A percentile compares a stretch with the other conserved stretches of the same genome.
Evolutionary conservation across 2,329 filamentous ascomycete species (phyloP).

Genomic region (Mycogone perniciosa): DNA sequence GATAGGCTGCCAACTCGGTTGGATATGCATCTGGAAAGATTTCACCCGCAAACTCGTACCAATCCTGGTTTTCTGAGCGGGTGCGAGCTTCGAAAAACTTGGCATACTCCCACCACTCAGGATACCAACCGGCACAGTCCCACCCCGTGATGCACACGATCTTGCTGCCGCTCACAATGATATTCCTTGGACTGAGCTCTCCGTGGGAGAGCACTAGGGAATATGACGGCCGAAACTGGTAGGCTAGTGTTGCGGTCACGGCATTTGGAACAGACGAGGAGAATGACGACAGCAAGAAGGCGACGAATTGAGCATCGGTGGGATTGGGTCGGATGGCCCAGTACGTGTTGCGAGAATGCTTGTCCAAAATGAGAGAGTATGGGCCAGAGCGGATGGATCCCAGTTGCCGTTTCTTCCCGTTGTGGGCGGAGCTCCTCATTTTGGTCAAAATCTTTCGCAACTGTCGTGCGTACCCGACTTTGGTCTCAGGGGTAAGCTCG

Average conservation of each 20-base stretch:
- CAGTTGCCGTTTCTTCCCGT: conserved; percentile 1
- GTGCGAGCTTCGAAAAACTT: conserved; percentile 29
- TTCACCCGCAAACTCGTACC: conserved; percentile 25
- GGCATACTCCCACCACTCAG: conserved; percentile 30
- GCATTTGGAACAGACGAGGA: conserved; percentile 19
- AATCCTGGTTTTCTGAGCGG: conserved; percentile 22
- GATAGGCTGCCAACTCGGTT: conserved; percentile 25
- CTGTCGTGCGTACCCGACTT: conserved; percentile 21
- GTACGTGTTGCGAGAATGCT: conserved; percentile 22
- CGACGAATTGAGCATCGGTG: conserved; percentile 17
- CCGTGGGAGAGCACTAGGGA: conserved; percentile 20
- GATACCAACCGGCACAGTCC: conserved; percentile 28
- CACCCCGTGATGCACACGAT: conserved; percentile 24
- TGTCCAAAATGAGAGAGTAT: conserved; percentile 23
- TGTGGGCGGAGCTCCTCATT: conserved; percentile 15
- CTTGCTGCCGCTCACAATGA: conserved; percentile 20
- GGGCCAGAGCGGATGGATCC: conserved; percentile 16
- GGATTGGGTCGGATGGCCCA: conserved; percentile 21
- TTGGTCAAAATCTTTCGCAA: conserved; percentile 21
- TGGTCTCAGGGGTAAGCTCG: conserved; percentile 16
- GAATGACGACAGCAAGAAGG: conserved; percentile 22
- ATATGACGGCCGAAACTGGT: conserved; percentile 15
- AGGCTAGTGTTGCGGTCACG: conserved; percentile 18
- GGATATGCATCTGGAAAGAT: conserved; percentile 22
- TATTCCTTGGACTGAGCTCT: conserved; percentile 23